phyloP scores from a whole-genome alignment of 805 yeast genomes.

The Yarrowia porcina region DNA sequence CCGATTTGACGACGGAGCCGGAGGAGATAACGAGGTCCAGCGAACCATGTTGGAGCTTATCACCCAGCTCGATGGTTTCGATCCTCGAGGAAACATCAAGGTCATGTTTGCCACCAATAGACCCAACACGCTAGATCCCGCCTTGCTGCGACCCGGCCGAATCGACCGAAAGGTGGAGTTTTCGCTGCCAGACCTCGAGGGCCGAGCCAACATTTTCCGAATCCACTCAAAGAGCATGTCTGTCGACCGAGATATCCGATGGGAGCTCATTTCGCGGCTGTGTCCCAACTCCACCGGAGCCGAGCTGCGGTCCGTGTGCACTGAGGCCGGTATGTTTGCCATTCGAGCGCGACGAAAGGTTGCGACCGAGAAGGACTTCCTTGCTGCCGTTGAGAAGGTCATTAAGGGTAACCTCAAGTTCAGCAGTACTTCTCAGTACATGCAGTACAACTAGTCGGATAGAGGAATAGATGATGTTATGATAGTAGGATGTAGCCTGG shows the following conservation, averaged over 20 bases:
- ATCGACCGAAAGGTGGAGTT: slow-evolving; percentile 98
- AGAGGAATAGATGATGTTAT: slow-evolving; percentile 19
- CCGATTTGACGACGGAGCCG: slow-evolving; percentile 99
- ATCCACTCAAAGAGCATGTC: slow-evolving; percentile 98
- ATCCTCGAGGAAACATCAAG: slow-evolving; percentile 97
- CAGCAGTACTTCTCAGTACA: slow-evolving; percentile 93
- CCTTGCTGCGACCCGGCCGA: slow-evolving; percentile 96
- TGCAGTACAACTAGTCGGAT: slow-evolving; percentile 80
- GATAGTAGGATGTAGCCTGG: too few relatives aligned
- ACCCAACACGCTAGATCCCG: slow-evolving; percentile 97
- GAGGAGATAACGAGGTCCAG: slow-evolving; percentile 98
- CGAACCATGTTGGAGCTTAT: slow-evolving; percentile 98
- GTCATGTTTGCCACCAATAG: slow-evolving; percentile 99
- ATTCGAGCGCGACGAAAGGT: slow-evolving; percentile 97
- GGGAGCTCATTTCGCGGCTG: slow-evolving; percentile 96
- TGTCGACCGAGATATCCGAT: slow-evolving; percentile 93
- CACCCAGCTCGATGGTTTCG: slow-evolving; percentile 97
- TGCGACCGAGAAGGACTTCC: slow-evolving; percentile 95
- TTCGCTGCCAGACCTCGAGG: slow-evolving; percentile 93
- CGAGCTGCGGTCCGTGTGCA: slow-evolving; percentile 95
- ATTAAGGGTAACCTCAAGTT: slow-evolving; percentile 98
- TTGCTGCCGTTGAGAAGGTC: slow-evolving; percentile 97
- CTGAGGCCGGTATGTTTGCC: slow-evolving; percentile 99
- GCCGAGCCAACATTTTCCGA: slow-evolving; percentile 95
- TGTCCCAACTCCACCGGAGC: slow-evolving; percentile 99